Evolutionary conservation across 768 basidiomycete species (phyloP).

Genomic region (Cyathus striatus): DNA sequence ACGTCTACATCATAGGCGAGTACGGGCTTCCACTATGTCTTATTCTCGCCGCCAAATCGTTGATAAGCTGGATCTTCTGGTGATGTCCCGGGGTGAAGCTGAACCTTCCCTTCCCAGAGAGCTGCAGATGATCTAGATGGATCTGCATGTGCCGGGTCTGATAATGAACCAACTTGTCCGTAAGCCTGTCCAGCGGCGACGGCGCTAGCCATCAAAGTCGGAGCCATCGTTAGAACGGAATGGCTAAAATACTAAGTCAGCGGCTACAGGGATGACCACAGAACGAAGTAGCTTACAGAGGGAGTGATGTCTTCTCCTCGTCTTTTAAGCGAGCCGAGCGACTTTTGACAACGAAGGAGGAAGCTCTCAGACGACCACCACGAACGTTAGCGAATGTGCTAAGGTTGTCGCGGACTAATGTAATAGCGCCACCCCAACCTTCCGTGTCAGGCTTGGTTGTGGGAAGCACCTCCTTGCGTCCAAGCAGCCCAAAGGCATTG

Average conservation of each 20-base stretch:
- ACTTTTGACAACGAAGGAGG: slow-evolving; percentile 81
- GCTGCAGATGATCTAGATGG: slow-evolving; percentile 80
- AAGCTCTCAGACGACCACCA: slow-evolving; percentile 84
- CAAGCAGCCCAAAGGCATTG: slow-evolving; percentile 49
- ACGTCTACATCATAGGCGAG: not conserved
- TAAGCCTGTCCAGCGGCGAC: slow-evolving; percentile 69
- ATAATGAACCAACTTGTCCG: slow-evolving; percentile 50
- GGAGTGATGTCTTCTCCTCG: slow-evolving; percentile 44
- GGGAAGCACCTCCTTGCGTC: slow-evolving; percentile 63
- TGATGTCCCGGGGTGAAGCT: slow-evolving; percentile 83
- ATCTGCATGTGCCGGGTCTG: slow-evolving; percentile 71
- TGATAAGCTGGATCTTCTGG: slow-evolving; percentile 51
- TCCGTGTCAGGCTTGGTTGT: slow-evolving; percentile 52
- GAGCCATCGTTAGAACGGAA: slow-evolving; percentile 46
- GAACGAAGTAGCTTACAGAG: slow-evolving; percentile 26
- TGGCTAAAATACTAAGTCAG: slow-evolving; percentile 17
- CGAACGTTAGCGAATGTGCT: slow-evolving; percentile 76
- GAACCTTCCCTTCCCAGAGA: slow-evolving; percentile 80
- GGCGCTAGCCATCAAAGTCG: slow-evolving; percentile 36
- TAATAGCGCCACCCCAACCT: slow-evolving; percentile 76
- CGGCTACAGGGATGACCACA: not conserved
- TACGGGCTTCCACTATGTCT: slow-evolving; percentile 15
- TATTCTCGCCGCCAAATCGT: slow-evolving; percentile 12
- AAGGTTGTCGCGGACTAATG: slow-evolving; percentile 83
- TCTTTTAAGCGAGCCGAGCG: slow-evolving; percentile 54